Percentiles rank a stretch among this genome's conserved stretches.
Conservation (phyloP, 768 basidiomycete species). For the Scleroderma bovista region DNA sequence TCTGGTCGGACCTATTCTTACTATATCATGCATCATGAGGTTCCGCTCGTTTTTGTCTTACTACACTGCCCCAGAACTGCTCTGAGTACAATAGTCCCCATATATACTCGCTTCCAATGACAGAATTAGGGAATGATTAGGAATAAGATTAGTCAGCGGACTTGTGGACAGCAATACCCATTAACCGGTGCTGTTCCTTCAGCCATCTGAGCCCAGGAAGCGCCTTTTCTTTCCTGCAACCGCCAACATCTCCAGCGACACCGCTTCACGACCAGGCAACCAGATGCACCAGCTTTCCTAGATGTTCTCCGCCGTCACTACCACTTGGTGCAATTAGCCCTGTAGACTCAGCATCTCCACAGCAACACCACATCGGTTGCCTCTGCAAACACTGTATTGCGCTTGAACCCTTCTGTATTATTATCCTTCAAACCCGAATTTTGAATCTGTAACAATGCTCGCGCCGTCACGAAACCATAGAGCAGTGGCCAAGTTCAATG, state of each 20-base stretch:
- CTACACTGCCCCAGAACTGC: no score
- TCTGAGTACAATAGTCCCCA: no score
- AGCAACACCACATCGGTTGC: not conserved
- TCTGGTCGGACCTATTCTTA: not conserved
- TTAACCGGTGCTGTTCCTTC: slow-evolving; percentile 1
- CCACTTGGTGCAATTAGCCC: slow-evolving; percentile 2
- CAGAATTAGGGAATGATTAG: no score
- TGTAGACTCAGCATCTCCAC: not conserved
- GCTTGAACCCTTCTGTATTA: not conserved
- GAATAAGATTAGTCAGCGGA: not conserved
- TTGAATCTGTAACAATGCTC: slow-evolving; percentile 23
- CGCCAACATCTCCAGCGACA: slow-evolving; percentile 9
- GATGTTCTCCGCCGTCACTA: not conserved
- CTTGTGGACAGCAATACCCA: not conserved
- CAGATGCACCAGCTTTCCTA: not conserved
- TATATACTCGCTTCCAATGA: no score
- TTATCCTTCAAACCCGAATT: not conserved
- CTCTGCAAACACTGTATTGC: not conserved
- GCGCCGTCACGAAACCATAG: slow-evolving; percentile 32
- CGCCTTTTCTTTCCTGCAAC: not conserved
- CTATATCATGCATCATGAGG: not conserved
- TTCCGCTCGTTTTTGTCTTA: no score
- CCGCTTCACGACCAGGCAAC: not conserved
- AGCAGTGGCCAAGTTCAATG: slow-evolving; percentile 47
- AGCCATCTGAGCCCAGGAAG: not conserved